Conservation (phyloP, 768 basidiomycete species). For the Plicaturopsis crispa region DNA sequence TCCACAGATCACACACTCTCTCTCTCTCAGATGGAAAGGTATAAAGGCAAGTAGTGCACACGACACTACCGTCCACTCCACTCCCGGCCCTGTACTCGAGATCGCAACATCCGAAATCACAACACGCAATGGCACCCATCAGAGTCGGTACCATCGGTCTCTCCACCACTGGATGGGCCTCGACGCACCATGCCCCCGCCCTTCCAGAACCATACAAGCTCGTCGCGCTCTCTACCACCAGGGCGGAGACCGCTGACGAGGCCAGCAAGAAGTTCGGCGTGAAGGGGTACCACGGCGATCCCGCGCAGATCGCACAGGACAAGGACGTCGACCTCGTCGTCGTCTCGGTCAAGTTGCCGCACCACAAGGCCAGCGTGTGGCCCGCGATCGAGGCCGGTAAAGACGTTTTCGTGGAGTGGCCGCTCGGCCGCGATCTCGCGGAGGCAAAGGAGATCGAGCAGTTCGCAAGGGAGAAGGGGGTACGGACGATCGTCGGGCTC, state of each 20-base stretch:
- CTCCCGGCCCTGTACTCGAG: no score
- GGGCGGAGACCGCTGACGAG: no score
- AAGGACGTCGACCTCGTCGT: constrained; percentile 8
- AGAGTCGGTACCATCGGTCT: constrained; percentile 26
- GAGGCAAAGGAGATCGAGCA: constrained; percentile 28
- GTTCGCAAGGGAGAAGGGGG: constrained; percentile 19
- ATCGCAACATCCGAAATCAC: no score
- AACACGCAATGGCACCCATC: constrained; percentile 10
- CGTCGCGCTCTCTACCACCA: no score
- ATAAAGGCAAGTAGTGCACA: no score
- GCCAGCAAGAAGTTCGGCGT: not conserved
- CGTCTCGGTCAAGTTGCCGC: constrained; percentile 4
- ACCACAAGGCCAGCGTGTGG: constrained; percentile 15
- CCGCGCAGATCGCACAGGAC: constrained; percentile 5
- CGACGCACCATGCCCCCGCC: constrained; percentile 17
- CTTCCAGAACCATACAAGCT: constrained; percentile 13
- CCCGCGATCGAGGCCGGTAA: constrained; percentile 30
- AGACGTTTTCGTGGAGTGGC: constrained; percentile 33
- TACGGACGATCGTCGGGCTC: constrained; percentile 26
- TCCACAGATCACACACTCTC: no score
- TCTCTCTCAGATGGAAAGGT: no score
- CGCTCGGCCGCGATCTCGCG: constrained; percentile 20
- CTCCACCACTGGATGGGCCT: constrained; percentile 25
- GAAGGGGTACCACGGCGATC: no score
- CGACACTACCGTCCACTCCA: no score